Evolutionary conservation across 1,139 yeast species (phyloP).

Genomic region (Diutina ranongensis): DNA sequence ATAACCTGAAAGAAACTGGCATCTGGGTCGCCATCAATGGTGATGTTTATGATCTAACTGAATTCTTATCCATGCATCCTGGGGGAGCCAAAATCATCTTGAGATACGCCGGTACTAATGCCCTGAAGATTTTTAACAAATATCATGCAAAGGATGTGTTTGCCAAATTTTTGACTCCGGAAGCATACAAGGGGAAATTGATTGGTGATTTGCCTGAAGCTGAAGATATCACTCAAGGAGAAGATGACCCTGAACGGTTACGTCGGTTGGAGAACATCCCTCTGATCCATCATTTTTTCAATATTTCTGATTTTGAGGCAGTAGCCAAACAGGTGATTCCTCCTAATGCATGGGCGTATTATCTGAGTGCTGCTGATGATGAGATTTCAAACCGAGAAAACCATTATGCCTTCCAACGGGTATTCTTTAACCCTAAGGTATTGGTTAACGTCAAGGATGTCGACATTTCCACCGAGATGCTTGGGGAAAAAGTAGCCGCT

Average conservation of each 20-base stretch:
- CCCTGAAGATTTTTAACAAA: slow-evolving; percentile 12
- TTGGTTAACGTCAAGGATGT: slow-evolving; percentile 21
- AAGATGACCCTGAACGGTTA: slow-evolving; percentile 1
- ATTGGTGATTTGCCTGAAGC: not conserved
- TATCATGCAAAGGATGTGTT: slow-evolving; percentile 10
- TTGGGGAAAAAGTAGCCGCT: slow-evolving; percentile 34
- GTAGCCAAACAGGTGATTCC: slow-evolving; percentile 19
- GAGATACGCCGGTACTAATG: slow-evolving; percentile 20
- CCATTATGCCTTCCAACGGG: slow-evolving; percentile 20
- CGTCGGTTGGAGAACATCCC: slow-evolving; percentile 17
- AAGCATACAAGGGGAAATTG: slow-evolving; percentile 6
- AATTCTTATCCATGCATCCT: slow-evolving; percentile 17
- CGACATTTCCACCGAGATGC: slow-evolving; percentile 29
- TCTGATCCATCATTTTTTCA: slow-evolving; percentile 17
- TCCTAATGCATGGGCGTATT: slow-evolving; percentile 20
- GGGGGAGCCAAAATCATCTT: slow-evolving; percentile 18
- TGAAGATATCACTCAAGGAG: not conserved
- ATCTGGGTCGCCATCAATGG: slow-evolving; percentile 20
- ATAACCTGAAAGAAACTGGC: slow-evolving; percentile 8
- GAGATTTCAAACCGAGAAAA: slow-evolving; percentile 23
- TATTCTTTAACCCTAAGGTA: slow-evolving; percentile 32
- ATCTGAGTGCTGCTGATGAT: slow-evolving; percentile 22
- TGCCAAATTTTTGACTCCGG: slow-evolving; percentile 5
- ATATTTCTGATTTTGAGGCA: slow-evolving; percentile 21
- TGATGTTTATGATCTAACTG: slow-evolving; percentile 20